These are phyloP conservation scores for Saccharomyces hybrid DNA, from an alignment of 1,139 yeast species.

Conservation along the genomic window DNA sequence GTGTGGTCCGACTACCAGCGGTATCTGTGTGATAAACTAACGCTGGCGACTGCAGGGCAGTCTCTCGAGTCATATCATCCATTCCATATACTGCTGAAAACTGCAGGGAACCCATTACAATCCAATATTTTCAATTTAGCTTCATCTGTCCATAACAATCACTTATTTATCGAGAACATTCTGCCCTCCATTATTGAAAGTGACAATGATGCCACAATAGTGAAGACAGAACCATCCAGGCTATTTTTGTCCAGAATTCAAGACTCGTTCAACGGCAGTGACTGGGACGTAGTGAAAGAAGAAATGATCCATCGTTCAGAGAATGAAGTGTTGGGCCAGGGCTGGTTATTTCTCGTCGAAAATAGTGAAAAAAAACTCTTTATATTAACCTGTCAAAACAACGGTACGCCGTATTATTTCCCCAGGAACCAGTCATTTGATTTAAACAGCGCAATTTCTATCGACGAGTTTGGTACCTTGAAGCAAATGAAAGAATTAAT, in stretches of 20 bases:
- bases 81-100: constrained; percentile 63
- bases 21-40: constrained; percentile 56
- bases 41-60: constrained; percentile 71
- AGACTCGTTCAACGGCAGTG: constrained; percentile 19
- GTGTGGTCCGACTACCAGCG: constrained; percentile 83
- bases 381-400: constrained; percentile 62
- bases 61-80: constrained; percentile 73
- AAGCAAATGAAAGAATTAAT: constrained; percentile 42
- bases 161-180: constrained; percentile 72
- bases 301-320: constrained; percentile 40
- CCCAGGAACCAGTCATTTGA: constrained; percentile 71
- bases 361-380: constrained; percentile 56
- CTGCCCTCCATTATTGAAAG: constrained; percentile 12
- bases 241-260: constrained; percentile 28
- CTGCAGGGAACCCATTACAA: constrained; percentile 62
- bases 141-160: constrained; percentile 89
- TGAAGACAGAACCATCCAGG: constrained; percentile 41
- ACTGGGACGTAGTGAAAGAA: constrained; percentile 32
- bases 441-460: constrained; percentile 55
- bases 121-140: constrained; percentile 79
- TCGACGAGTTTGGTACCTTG: constrained; percentile 43
- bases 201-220: constrained; percentile 14
- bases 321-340: constrained; percentile 49
- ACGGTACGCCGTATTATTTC: constrained; percentile 84
- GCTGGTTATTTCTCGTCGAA: constrained; percentile 87